These are phyloP conservation scores for Candida albicans DNA, from an alignment of 1,139 yeast species.

Conservation along the genomic window DNA sequence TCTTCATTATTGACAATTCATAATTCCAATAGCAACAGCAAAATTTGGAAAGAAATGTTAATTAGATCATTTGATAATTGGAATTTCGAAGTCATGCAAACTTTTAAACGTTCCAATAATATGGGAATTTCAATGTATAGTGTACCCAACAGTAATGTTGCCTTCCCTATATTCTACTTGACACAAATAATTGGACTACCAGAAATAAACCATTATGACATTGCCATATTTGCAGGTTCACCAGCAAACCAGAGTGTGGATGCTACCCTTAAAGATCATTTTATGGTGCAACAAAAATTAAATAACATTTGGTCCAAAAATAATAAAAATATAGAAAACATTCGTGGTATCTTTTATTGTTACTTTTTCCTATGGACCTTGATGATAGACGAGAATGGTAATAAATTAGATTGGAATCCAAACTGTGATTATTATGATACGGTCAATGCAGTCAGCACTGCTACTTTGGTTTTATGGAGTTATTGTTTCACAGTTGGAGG, in stretches of 20 bases:
- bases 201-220: constrained; percentile 72
- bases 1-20: constrained; percentile 39
- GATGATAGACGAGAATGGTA: constrained; percentile 32
- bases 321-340: constrained; percentile 35
- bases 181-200: constrained; percentile 66
- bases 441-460: constrained; percentile 47
- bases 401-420: constrained; percentile 30
- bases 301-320: constrained; percentile 45
- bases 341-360: constrained; percentile 58
- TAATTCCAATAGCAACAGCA: constrained; percentile 21
- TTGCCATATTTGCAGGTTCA: constrained; percentile 78
- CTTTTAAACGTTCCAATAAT: constrained; percentile 46
- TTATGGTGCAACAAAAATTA: constrained; percentile 52
- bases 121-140: constrained; percentile 8
- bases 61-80: constrained; percentile 64
- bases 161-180: constrained; percentile 61
- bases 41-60: constrained; percentile 63
- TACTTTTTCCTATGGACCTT: constrained; percentile 63
- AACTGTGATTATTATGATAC: constrained; percentile 36
- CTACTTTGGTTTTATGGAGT: constrained; percentile 52
- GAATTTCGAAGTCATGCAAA: constrained; percentile 33
- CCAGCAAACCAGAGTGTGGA: constrained; percentile 80
- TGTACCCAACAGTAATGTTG: constrained; percentile 16
- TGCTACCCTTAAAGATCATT: constrained; percentile 56
- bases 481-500: constrained; percentile 44